Evolutionary conservation across 2,329 filamentous ascomycete genomes (phyloP).

Genomic region (Cytospora paraplurivora): DNA sequence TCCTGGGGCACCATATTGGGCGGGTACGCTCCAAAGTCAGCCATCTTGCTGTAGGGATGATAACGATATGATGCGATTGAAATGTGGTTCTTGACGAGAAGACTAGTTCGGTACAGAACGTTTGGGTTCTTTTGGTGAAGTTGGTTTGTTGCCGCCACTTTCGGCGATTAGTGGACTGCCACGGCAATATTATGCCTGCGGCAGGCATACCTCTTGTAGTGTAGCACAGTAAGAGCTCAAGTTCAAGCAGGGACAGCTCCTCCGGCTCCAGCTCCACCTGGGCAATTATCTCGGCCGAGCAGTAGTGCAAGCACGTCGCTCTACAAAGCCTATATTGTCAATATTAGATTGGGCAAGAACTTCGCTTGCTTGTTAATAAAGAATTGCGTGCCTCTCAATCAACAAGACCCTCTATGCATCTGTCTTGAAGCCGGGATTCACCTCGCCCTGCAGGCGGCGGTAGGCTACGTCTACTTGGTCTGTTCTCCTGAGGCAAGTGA

Average conservation of each 20-base stretch:
- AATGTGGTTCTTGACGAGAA: neutral
- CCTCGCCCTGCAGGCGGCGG: neutral
- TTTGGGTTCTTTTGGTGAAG: neutral
- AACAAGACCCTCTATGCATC: neutral
- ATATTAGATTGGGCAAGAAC: neutral
- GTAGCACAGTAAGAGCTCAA: neutral
- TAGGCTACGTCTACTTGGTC: neutral
- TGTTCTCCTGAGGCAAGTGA: neutral
- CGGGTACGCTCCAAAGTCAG: constrained; percentile 64
- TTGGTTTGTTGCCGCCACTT: neutral
- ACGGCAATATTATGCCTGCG: neutral
- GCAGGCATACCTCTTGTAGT: neutral
- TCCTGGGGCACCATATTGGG: constrained; percentile 68
- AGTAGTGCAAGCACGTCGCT: neutral
- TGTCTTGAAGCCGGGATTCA: neutral
- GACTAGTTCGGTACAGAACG: neutral
- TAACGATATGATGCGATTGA: neutral
- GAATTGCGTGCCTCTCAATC: neutral
- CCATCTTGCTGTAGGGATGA: constrained; percentile 46
- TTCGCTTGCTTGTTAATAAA: neutral
- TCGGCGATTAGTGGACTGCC: neutral
- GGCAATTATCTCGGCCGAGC: neutral
- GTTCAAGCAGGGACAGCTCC: constrained; percentile 1
- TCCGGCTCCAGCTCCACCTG: too few species aligned
- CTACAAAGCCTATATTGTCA: neutral